These are phyloP conservation scores for Torulaspora maleeae DNA, from an alignment of 805 yeast species.

Conservation along the genomic window DNA sequence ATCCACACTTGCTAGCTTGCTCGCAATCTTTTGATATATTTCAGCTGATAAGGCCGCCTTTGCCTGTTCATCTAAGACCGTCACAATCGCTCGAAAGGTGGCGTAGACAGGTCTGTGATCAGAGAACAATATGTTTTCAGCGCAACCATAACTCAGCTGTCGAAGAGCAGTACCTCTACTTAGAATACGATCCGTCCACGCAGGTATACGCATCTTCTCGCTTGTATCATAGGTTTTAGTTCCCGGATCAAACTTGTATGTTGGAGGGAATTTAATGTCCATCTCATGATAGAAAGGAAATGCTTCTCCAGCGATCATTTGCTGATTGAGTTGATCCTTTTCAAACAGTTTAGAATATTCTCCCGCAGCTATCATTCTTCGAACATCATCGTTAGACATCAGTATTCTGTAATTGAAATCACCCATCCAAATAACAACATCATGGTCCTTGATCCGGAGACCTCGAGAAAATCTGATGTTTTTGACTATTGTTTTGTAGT, in stretches of 20 bases:
- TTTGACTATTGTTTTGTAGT: constrained; percentile 71
- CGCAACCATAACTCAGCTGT: constrained; percentile 58
- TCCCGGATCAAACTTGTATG: constrained; percentile 90
- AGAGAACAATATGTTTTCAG: constrained; percentile 56
- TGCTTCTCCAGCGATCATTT: constrained; percentile 69
- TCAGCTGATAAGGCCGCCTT: constrained; percentile 49
- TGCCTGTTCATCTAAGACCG: constrained; percentile 56
- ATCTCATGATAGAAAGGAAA: constrained; percentile 80
- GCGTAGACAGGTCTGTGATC: constrained; percentile 92
- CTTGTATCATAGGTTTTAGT: constrained; percentile 78
- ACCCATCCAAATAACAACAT: constrained; percentile 84
- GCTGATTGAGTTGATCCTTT: constrained; percentile 72
- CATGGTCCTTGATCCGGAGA: constrained; percentile 65
- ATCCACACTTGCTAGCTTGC: constrained; percentile 39
- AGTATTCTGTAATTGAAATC: constrained; percentile 86
- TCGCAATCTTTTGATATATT: constrained; percentile 50
- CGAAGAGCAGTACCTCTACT: constrained; percentile 56
- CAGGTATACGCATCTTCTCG: constrained; percentile 89
- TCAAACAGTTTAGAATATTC: constrained; percentile 54
- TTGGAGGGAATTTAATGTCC: constrained; percentile 78
- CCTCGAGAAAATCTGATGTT: constrained; percentile 61
- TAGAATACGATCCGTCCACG: constrained; percentile 94
- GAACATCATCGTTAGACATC: constrained; percentile 65
- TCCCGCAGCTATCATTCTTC: constrained; percentile 46
- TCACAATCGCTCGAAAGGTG: constrained; percentile 56